Base-by-base conservation (phyloP, 1,139 yeast species). In the Blastobotrys serpentis region DNA sequence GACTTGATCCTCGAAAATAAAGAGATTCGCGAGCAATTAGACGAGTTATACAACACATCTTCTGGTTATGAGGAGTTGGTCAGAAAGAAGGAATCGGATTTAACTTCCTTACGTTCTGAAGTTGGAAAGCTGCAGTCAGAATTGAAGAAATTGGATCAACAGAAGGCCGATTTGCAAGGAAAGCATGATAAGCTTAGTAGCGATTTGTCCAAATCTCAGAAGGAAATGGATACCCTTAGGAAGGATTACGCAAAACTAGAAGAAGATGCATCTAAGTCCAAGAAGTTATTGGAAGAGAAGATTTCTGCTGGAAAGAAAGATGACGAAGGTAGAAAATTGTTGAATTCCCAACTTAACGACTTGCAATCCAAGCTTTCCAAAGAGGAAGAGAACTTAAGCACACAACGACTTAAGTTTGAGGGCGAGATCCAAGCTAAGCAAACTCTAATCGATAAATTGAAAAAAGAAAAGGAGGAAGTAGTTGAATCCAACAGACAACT, bases 1-100 rank as follows among this genome's bases (percentile, higher is more conserved):
- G 70, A 73, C 10, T 67, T 82, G 34, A 68, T 76, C 8, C 64
- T 63, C 5, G 86, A 79, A 56, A 82, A 81, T 58, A 66, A 68
- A 17, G 71, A 66, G 16, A 65, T 82, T 19, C 61, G 71, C 49
- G 53, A 60, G 40, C 68, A 75, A 63, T 52, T 76, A 40, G 60
- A 67, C 43, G 57, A 64, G 2, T 57, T 72, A 11, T 71, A 71
- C 46, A 63, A 62, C 21, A 69, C 75, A 1, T 66, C 73, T 7
- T 54, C 64, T 1, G 71, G 69, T 39, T 65, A 70, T 44, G 72
- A 63, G 42, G 63, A 63, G 11, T 67, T 69, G 30, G 58, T 74
- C 42, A 56, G 60, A 16, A 58, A 62, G 32, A 76, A 72, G 50
- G 75, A 73, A 48, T 57, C 59, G 5, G 77, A 71, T 43, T 55